A percentile compares a stretch with the other conserved stretches of the same genome.
Conservation (phyloP, 495 filamentous ascomycete species). For the Penicillium macrosclerotiorum region DNA sequence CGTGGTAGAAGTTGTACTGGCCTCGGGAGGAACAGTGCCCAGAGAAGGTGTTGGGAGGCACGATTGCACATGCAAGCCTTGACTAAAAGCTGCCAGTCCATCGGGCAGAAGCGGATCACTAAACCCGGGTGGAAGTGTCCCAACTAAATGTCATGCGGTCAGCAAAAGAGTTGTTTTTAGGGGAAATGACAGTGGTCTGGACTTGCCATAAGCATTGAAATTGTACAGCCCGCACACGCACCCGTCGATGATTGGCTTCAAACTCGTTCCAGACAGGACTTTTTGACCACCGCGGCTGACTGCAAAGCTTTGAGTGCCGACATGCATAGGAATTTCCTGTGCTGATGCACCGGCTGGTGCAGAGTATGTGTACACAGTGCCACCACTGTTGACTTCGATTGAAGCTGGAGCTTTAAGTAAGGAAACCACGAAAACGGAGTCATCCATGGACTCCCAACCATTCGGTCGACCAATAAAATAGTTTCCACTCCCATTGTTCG, state of each 20-base stretch:
- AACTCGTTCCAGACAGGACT: conserved; percentile 48
- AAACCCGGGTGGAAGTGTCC: conserved; percentile 42
- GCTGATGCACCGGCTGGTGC: conserved; percentile 51
- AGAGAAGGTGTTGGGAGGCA: conserved; percentile 46
- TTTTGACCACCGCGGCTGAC: conserved; percentile 40
- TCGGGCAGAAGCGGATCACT: conserved; percentile 41
- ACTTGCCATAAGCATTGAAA: conserved; percentile 54
- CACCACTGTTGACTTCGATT: conserved; percentile 47
- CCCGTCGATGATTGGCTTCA: conserved; percentile 46
- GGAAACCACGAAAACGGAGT: conserved; percentile 54
- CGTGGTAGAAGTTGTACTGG: conserved; percentile 15
- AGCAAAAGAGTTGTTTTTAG: neutral
- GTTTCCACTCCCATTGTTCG: conserved; percentile 35
- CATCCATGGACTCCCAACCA: conserved; percentile 45
- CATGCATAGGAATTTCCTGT: conserved; percentile 47
- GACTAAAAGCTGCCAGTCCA: conserved; percentile 39
- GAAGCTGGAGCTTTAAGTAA: conserved; percentile 46
- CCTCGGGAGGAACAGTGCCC: conserved; percentile 23
- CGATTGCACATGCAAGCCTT: conserved; percentile 45
- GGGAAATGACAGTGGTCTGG: neutral
- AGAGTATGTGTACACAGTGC: conserved; percentile 22
- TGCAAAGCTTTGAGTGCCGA: conserved; percentile 50
- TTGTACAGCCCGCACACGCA: conserved; percentile 50
- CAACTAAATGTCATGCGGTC: conserved; percentile 20
- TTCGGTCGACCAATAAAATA: conserved; percentile 53